Conservation (phyloP, 148 eudicot genomes). For the Simmondsia chinensis region DNA sequence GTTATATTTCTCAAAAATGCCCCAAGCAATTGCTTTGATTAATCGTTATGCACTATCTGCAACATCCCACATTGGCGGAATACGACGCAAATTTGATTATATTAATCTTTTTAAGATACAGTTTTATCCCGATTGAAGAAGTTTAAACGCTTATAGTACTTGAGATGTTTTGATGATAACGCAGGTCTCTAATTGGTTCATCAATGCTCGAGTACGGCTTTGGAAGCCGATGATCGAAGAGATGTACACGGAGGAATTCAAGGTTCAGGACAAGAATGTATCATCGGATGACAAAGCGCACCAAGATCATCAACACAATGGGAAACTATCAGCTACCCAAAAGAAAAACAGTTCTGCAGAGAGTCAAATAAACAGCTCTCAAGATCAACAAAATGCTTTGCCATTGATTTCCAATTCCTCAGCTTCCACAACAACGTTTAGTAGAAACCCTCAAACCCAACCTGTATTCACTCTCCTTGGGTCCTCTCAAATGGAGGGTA, state of each 20-base stretch:
- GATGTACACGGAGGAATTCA: conserved; percentile 70
- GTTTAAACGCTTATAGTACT: too few relatives aligned
- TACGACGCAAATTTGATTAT: too few relatives aligned
- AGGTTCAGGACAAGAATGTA: conserved; percentile 42
- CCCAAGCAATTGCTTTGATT: too few relatives aligned
- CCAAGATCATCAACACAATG: conserved; percentile 19
- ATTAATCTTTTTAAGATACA: not conserved
- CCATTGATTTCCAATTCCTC: conserved; percentile 19
- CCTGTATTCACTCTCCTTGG: conserved; percentile 31
- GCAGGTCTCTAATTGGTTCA: conserved; percentile 88
- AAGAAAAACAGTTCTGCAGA: conserved; percentile 24
- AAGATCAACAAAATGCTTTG: too few relatives aligned
- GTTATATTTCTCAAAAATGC: too few relatives aligned
- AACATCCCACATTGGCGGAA: too few relatives aligned
- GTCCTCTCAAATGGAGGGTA: conserved; percentile 36
- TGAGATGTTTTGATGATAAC: not conserved
- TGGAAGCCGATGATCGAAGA: conserved; percentile 97
- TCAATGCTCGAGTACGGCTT: conserved; percentile 79
- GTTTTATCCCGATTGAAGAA: too few relatives aligned
- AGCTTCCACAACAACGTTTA: conserved; percentile 14
- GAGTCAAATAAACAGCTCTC: too few relatives aligned
- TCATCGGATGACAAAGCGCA: conserved; percentile 28
- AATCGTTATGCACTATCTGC: too few relatives aligned
- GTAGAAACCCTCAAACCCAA: conserved; percentile 12
- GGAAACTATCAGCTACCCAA: too few relatives aligned